A percentile compares a stretch with the other conserved stretches of the same genome.
phyloP scores from a whole-genome alignment of 768 basidiomycete species.

The Tylopilus plumbeoviolaceoides region DNA sequence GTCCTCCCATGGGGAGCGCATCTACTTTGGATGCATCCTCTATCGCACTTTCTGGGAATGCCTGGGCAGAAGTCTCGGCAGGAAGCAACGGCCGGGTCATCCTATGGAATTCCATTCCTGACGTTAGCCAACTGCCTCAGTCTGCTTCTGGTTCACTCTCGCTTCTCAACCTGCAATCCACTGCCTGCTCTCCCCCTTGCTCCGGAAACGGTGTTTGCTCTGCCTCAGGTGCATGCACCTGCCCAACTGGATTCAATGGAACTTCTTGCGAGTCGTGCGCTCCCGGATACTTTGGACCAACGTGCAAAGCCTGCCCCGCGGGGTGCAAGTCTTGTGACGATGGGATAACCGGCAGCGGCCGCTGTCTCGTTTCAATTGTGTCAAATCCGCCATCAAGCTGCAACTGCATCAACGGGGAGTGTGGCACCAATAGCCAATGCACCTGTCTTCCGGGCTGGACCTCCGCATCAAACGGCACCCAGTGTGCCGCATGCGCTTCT shows the following conservation, averaged over 20 bases:
- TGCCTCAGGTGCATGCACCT: slow-evolving; percentile 64
- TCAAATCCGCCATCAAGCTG: slow-evolving; percentile 60
- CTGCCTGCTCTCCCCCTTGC: slow-evolving; percentile 72
- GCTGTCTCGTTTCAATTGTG: slow-evolving; percentile 53
- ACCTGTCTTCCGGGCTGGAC: slow-evolving; percentile 77
- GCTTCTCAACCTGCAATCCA: slow-evolving; percentile 68
- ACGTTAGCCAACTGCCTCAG: slow-evolving; percentile 63
- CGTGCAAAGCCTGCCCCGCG: slow-evolving; percentile 64
- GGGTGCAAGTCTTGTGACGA: slow-evolving; percentile 73
- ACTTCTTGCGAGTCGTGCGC: slow-evolving; percentile 77
- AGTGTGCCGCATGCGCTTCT: slow-evolving; percentile 66
- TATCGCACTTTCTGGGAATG: slow-evolving; percentile 61
- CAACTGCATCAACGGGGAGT: slow-evolving; percentile 80
- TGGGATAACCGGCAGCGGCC: slow-evolving; percentile 73
- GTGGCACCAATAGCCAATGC: slow-evolving; percentile 65
- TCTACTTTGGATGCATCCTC: slow-evolving; percentile 54
- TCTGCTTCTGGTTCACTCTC: slow-evolving; percentile 46
- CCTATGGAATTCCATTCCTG: slow-evolving; percentile 77
- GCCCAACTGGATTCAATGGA: slow-evolving; percentile 72
- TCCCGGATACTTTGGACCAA: slow-evolving; percentile 69
- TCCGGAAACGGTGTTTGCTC: slow-evolving; percentile 71
- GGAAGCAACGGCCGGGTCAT: slow-evolving; percentile 58
- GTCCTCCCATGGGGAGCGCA: slow-evolving; percentile 41
- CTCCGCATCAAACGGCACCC: slow-evolving; percentile 63
- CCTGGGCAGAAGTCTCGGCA: slow-evolving; percentile 63